A percentile compares a stretch with the other conserved stretches of the same genome.
Conservation (phyloP, 768 basidiomycete genomes). For the Leucosporidium scottii region DNA sequence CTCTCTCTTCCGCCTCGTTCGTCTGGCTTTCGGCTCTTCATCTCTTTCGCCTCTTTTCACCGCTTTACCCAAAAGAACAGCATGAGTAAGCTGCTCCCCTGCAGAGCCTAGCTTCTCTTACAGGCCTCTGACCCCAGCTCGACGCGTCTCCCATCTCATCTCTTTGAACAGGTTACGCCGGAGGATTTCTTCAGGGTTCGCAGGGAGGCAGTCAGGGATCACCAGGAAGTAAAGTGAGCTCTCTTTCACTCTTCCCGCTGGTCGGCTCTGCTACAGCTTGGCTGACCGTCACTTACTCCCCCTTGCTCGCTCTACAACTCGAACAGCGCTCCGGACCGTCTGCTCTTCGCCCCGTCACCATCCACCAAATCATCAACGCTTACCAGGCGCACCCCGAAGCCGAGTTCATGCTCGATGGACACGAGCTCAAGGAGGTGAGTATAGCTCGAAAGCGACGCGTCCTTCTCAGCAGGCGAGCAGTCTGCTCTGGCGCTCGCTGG, state of each 20-base stretch:
- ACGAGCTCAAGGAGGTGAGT: conserved; percentile 70
- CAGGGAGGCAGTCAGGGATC: no score
- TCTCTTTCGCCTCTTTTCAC: no score
- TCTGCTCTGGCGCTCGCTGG: neutral
- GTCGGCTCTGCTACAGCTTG: neutral
- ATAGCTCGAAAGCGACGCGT: neutral
- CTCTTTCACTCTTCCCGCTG: neutral
- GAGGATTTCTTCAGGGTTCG: no score
- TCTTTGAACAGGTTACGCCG: no score
- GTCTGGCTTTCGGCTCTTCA: no score
- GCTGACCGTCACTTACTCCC: neutral
- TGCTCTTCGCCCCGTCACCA: conserved; percentile 64
- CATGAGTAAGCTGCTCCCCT: no score
- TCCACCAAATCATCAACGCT: conserved; percentile 66
- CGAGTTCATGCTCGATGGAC: conserved; percentile 75
- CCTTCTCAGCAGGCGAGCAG: neutral
- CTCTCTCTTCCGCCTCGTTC: no score
- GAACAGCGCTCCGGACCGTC: conserved; percentile 31
- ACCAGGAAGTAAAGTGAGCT: no score
- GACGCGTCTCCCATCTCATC: no score
- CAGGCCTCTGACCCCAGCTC: no score
- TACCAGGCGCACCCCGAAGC: conserved; percentile 80
- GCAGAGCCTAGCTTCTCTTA: no score
- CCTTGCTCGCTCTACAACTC: neutral
- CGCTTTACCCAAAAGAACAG: no score